Evolutionary conservation across 2,329 filamentous ascomycete genomes (phyloP).

Genomic region (Hysterium pulicare): DNA sequence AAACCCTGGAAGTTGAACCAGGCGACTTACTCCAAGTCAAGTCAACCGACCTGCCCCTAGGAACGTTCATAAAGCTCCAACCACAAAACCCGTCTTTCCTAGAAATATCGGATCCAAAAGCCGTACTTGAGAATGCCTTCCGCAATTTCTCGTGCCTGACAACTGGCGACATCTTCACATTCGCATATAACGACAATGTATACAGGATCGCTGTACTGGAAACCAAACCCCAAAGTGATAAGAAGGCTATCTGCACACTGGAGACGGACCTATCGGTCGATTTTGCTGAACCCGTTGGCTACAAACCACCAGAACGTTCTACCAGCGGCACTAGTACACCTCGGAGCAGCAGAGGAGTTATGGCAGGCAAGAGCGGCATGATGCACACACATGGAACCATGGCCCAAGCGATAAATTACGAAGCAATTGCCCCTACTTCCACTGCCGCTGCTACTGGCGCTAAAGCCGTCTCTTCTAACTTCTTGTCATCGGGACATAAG

Average conservation of each 20-base stretch:
- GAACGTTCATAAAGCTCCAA: slow-evolving; percentile 92
- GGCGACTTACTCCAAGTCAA: slow-evolving; percentile 94
- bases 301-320: slow-evolving; percentile 75
- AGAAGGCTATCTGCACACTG: slow-evolving; percentile 83
- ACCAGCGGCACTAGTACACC: slow-evolving; percentile 84
- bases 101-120: slow-evolving; percentile 95
- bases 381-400: slow-evolving; percentile 86
- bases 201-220: slow-evolving; percentile 93
- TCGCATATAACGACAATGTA: slow-evolving; percentile 90
- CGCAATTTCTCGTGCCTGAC: slow-evolving; percentile 93
- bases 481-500: slow-evolving; percentile 74
- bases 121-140: slow-evolving; percentile 94
- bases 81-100: slow-evolving; percentile 91
- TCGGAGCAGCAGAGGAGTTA: slow-evolving; percentile 59
- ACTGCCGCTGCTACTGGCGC: slow-evolving; percentile 61
- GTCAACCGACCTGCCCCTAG: slow-evolving; percentile 86
- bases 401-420: slow-evolving; percentile 98
- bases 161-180: slow-evolving; percentile 91
- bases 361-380: slow-evolving; percentile 66
- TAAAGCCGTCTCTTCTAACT: slow-evolving; percentile 69
- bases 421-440: slow-evolving; percentile 77
- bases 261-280: slow-evolving; percentile 97
- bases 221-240: slow-evolving; percentile 82
- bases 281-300: slow-evolving; percentile 90
- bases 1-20: slow-evolving; percentile 81